Percentiles rank a stretch among this genome's conserved stretches.
Evolutionary conservation across 2,329 filamentous ascomycete genomes (phyloP).

Genomic region (Claviceps monticola): DNA sequence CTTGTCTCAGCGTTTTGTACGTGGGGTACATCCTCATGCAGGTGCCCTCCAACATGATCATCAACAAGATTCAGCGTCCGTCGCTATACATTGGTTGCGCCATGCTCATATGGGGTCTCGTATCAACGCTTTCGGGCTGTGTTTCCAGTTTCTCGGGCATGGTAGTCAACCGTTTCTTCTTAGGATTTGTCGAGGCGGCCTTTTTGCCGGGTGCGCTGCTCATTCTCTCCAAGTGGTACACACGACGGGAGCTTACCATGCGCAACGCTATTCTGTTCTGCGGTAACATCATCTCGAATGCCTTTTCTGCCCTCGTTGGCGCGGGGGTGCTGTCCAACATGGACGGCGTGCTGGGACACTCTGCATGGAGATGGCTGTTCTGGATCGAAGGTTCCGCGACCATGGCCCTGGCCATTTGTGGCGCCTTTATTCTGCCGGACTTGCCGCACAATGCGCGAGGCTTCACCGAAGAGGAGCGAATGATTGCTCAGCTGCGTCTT

Average conservation of each 20-base stretch:
- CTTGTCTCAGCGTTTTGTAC: constrained; percentile 50
- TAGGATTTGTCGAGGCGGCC: constrained; percentile 50
- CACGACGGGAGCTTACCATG: constrained; percentile 39
- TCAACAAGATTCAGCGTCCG: constrained; percentile 38
- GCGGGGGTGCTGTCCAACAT: constrained; percentile 46
- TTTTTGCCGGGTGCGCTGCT: constrained; percentile 51
- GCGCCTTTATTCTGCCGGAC: constrained; percentile 38
- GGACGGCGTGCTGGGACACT: constrained; percentile 38
- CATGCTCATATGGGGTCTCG: constrained; percentile 46
- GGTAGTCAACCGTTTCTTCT: constrained; percentile 41
- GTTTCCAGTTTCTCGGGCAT: constrained; percentile 39
- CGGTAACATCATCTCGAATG: constrained; percentile 45
- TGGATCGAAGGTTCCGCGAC: constrained; percentile 42
- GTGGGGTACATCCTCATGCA: constrained; percentile 54
- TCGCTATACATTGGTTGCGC: constrained; percentile 36
- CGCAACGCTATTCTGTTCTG: constrained; percentile 45
- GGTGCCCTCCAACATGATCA: constrained; percentile 42
- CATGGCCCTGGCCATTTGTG: constrained; percentile 31
- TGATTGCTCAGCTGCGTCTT: constrained; percentile 41
- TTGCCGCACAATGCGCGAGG: constrained; percentile 42
- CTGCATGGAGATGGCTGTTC: constrained; percentile 49
- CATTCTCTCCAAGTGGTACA: constrained; percentile 55
- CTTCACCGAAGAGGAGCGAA: constrained; percentile 43
- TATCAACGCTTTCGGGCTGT: constrained; percentile 42
- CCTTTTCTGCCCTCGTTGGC: constrained; percentile 44